Conservation (phyloP, 768 basidiomycete genomes). For the Pholiota molesta region DNA sequence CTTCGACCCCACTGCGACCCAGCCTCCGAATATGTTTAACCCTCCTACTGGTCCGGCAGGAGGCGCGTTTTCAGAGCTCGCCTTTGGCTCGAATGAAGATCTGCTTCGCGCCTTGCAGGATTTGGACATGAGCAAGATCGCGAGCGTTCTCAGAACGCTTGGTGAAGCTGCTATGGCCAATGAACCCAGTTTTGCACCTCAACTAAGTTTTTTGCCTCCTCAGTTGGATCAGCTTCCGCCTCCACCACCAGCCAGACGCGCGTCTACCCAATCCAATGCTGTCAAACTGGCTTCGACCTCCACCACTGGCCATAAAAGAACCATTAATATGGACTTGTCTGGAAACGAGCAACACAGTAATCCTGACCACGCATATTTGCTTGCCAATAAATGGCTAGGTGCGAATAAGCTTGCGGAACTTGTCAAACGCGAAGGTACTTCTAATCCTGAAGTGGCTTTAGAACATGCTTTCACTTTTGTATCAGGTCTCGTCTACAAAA, state of each 20-base stretch:
- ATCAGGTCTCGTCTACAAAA: slow-evolving; percentile 82
- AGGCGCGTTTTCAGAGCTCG: slow-evolving; percentile 37
- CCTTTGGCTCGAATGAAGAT: slow-evolving; percentile 67
- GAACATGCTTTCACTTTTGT: neutral
- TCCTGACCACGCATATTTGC: slow-evolving; percentile 63
- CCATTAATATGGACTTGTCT: slow-evolving; percentile 45
- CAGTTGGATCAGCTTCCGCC: slow-evolving; percentile 28
- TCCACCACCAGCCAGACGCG: slow-evolving; percentile 38
- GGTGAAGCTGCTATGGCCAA: slow-evolving; percentile 58
- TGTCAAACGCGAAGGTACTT: slow-evolving; percentile 65
- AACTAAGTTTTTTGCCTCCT: slow-evolving; percentile 25
- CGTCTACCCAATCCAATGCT: slow-evolving; percentile 44
- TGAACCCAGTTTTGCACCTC: slow-evolving; percentile 30
- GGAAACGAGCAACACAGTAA: slow-evolving; percentile 44
- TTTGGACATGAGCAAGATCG: slow-evolving; percentile 72
- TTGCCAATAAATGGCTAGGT: slow-evolving; percentile 82
- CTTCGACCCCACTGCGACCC: slow-evolving; percentile 22
- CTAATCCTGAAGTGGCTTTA: neutral
- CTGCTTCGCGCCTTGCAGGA: slow-evolving; percentile 74
- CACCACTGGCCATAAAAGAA: slow-evolving; percentile 35
- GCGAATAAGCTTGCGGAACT: slow-evolving; percentile 69
- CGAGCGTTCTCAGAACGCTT: slow-evolving; percentile 64
- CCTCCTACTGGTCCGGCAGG: slow-evolving; percentile 18
- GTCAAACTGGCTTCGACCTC: slow-evolving; percentile 23
- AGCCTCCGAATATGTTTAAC: slow-evolving; percentile 17